phyloP scores from a whole-genome alignment of 2,329 filamentous ascomycete species.

The Chrysoporthe puriensis region DNA sequence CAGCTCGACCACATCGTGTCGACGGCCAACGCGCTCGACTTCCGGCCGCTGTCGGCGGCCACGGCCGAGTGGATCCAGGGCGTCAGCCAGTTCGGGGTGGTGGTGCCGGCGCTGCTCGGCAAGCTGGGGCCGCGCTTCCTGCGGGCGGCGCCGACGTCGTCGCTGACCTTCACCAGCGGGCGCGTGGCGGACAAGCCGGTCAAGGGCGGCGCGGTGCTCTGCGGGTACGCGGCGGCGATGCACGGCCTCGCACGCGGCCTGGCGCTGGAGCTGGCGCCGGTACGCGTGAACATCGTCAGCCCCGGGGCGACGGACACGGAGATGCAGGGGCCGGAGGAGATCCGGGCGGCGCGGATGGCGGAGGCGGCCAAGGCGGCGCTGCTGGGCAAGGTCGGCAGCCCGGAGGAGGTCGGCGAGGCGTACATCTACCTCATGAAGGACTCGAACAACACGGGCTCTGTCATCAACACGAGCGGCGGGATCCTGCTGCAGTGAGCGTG shows the following conservation, averaged over 20 bases:
- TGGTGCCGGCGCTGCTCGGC: slow-evolving; percentile 50
- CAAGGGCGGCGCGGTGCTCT: slow-evolving; percentile 42
- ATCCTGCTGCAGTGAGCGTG: slow-evolving; percentile 13
- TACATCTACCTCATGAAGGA: slow-evolving; percentile 31
- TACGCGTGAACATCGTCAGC: slow-evolving; percentile 55
- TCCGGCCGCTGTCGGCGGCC: slow-evolving; percentile 42
- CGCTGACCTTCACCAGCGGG: slow-evolving; percentile 54
- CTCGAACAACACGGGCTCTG: slow-evolving; percentile 27
- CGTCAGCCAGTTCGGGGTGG: slow-evolving; percentile 52
- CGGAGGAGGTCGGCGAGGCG: slow-evolving; percentile 26
- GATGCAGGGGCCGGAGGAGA: slow-evolving; percentile 37
- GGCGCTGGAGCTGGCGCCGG: slow-evolving; percentile 55
- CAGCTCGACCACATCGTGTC: slow-evolving; percentile 54
- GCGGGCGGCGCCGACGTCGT: slow-evolving; percentile 42
- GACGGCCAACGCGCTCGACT: slow-evolving; percentile 52
- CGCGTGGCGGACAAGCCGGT: slow-evolving; percentile 49
- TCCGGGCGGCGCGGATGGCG: neutral
- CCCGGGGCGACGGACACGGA: slow-evolving; percentile 50
- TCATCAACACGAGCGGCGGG: slow-evolving; percentile 19
- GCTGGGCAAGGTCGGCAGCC: slow-evolving; percentile 10
- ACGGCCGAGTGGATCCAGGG: slow-evolving; percentile 43
- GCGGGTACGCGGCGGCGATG: slow-evolving; percentile 46
- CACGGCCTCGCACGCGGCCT: slow-evolving; percentile 52
- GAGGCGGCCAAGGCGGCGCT: slow-evolving; percentile 26
- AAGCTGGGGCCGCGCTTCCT: slow-evolving; percentile 49